Evolutionary conservation across 139 green algal species (phyloP).

Genomic region (Chlamydomonas sp.): DNA sequence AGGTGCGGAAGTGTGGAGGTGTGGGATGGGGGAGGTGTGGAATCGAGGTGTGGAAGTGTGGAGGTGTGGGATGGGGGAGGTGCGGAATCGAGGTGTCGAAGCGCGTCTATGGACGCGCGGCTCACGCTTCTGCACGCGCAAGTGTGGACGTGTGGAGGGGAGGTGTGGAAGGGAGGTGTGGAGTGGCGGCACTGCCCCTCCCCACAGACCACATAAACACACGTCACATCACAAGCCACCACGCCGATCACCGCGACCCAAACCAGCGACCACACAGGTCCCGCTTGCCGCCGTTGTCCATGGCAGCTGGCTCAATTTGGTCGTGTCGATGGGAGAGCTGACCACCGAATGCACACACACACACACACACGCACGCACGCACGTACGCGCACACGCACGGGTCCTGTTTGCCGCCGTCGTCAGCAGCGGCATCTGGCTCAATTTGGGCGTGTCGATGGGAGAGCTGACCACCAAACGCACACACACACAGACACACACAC

Average conservation of each 20-base stretch:
- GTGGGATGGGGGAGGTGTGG: background rate
- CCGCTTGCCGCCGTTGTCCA: background rate
- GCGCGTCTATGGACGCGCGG: constrained; percentile 27
- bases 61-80: background rate
- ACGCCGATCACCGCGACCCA: background rate
- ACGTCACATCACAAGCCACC: background rate
- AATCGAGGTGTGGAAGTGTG: background rate
- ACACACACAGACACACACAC: background rate
- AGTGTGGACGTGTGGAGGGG: background rate
- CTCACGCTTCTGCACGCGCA: constrained; percentile 28
- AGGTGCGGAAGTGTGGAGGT: constrained; percentile 3
- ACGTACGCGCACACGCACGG: background rate
- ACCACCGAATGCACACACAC: background rate
- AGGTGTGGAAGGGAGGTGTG: background rate
- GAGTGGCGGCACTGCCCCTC: no score
- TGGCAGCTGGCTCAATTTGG: constrained; percentile 11
- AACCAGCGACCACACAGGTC: background rate
- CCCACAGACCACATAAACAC: no score
- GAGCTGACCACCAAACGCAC: background rate
- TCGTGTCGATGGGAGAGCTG: constrained; percentile 6
- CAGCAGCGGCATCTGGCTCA: constrained; percentile 3
- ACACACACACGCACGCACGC: background rate
- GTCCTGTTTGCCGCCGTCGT: background rate
- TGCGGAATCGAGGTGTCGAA: background rate
- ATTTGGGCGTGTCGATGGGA: constrained; percentile 6